These are phyloP conservation scores for Pestalotiopsis fici DNA, from an alignment of 2,329 filamentous ascomycete genomes.

Conservation along the genomic window DNA sequence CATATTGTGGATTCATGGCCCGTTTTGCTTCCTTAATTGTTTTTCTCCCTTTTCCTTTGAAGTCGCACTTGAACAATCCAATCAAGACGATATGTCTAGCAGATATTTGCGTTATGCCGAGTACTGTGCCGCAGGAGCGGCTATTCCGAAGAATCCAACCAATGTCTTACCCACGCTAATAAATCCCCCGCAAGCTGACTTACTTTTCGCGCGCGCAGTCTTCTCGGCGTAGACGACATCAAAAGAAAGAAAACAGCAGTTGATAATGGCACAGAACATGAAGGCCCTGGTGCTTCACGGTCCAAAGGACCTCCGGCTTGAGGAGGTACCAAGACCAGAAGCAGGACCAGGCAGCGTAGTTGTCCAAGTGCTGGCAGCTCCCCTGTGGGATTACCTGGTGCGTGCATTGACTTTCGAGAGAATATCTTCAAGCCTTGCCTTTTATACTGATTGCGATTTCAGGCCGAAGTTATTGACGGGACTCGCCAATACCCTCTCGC, in stretches of 20 bases:
- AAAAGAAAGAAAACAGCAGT: background rate
- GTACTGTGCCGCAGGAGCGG: too few species aligned
- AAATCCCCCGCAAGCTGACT: too few species aligned
- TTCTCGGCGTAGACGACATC: too few species aligned
- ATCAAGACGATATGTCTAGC: too few species aligned
- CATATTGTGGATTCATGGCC: too few species aligned
- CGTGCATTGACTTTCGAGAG: background rate
- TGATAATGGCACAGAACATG: background rate
- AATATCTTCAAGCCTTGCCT: background rate
- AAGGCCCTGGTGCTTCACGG: background rate
- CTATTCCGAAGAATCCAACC: too few species aligned
- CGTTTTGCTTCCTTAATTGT: too few species aligned
- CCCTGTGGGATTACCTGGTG: constrained; percentile 1
- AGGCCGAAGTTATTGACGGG: background rate
- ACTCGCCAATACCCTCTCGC: background rate
- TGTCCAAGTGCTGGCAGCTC: background rate
- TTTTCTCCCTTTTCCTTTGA: too few species aligned
- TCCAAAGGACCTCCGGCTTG: background rate
- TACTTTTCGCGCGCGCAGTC: too few species aligned
- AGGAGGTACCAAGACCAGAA: background rate
- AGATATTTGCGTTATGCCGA: too few species aligned
- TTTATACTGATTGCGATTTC: background rate
- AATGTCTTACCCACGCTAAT: too few species aligned
- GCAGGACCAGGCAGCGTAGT: background rate
- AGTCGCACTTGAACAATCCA: too few species aligned